Evolutionary conservation across 805 yeast species (phyloP).

Genomic region (Kurtzmaniella cleridarum): DNA sequence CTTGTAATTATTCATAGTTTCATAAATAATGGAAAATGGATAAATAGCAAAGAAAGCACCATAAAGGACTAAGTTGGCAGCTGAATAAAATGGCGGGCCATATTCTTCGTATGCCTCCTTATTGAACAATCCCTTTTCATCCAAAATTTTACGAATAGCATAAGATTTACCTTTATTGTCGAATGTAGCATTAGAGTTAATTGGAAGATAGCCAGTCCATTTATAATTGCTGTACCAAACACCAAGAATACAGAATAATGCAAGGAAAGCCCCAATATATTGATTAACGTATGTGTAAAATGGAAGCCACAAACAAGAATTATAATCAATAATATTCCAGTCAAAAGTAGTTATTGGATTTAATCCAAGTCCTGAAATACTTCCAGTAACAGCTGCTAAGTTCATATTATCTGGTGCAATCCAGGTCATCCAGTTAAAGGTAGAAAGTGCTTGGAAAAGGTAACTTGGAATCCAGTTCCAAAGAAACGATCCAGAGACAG

Average conservation of each 20-base stretch:
- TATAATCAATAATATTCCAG: constrained; percentile 33
- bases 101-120: constrained; percentile 14
- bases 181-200: constrained; percentile 40
- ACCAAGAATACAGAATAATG: constrained; percentile 15
- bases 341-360: constrained; percentile 47
- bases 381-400: constrained; percentile 14
- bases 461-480: constrained; percentile 17
- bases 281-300: constrained; percentile 19
- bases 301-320: constrained; percentile 36
- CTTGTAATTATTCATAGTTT: constrained; percentile 9
- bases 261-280: constrained; percentile 14
- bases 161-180: constrained; percentile 45
- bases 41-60: constrained; percentile 24
- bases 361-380: constrained; percentile 13
- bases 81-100: constrained; percentile 28
- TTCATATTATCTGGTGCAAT: constrained; percentile 12
- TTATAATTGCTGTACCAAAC: constrained; percentile 16
- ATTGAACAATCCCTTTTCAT: constrained; percentile 25
- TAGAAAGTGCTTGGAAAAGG: constrained; percentile 13
- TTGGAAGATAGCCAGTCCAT: constrained; percentile 24
- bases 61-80: constrained; percentile 21
- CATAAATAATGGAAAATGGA: constrained; percentile 21
- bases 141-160: constrained; percentile 37
- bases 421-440: constrained; percentile 19
- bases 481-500: constrained; percentile 9